Conservation (phyloP, 306 rosid genomes). For the Cucumis cinereus region DNA sequence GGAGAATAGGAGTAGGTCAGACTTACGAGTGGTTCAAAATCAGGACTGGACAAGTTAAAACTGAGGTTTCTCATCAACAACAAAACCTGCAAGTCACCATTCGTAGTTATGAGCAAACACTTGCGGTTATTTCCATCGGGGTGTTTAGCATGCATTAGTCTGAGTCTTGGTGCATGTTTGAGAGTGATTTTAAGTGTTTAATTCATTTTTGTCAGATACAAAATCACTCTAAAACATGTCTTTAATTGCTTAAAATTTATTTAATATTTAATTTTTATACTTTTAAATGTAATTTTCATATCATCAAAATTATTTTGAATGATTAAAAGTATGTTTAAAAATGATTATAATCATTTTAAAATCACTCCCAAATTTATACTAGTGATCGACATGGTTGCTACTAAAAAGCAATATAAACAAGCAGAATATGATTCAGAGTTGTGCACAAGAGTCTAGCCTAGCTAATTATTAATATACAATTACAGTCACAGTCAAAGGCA, state of each 20-base stretch:
- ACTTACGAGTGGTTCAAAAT: conserved; percentile 64
- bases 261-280: too few relatives aligned
- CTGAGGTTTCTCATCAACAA: conserved; percentile 81
- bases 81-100: conserved; percentile 58
- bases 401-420: neutral
- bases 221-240: too few relatives aligned
- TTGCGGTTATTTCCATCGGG: neutral
- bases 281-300: too few relatives aligned
- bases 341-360: too few relatives aligned
- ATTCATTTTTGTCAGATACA: too few relatives aligned
- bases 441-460: neutral
- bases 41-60: conserved; percentile 59
- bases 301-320: too few relatives aligned
- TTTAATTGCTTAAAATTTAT: too few relatives aligned
- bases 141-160: neutral
- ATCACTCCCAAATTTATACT: neutral
- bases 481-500: neutral
- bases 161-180: neutral
- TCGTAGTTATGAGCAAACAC: neutral
- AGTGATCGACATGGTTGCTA: neutral
- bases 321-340: too few relatives aligned
- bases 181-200: too few relatives aligned
- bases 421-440: neutral
- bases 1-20: neutral
- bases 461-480: neutral